These are phyloP conservation scores for Cryoendolithus antarcticus DNA, from an alignment of 2,329 filamentous ascomycete species.

Conservation along the genomic window DNA sequence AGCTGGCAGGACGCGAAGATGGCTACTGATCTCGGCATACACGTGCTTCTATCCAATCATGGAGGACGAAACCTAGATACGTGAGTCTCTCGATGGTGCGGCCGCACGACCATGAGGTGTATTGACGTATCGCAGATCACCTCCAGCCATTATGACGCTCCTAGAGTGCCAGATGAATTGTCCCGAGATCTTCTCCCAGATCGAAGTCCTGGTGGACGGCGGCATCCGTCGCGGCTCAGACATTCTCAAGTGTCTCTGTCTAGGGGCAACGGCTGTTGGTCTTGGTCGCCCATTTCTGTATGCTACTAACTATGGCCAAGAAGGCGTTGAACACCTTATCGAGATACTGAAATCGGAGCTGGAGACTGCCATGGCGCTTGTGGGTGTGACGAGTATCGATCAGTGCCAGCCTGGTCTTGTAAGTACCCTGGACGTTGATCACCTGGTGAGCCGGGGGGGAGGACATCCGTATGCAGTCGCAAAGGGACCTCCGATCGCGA, in stretches of 20 bases:
- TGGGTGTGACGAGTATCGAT: constrained; percentile 46
- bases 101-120: too few species aligned
- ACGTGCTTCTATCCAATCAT: constrained; percentile 42
- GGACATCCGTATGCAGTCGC: too few species aligned
- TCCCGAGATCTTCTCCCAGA: constrained; percentile 42
- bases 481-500: too few species aligned
- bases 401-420: constrained; percentile 48
- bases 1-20: constrained; percentile 29
- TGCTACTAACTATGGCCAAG: constrained; percentile 47
- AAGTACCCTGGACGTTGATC: constrained; percentile 24
- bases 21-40: constrained; percentile 31
- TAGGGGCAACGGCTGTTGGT: constrained; percentile 51
- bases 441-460: too few species aligned
- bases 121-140: constrained; percentile 17
- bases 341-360: constrained; percentile 42
- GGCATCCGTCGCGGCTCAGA: constrained; percentile 54
- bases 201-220: constrained; percentile 50
- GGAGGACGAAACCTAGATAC: constrained; percentile 40
- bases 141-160: constrained; percentile 45
- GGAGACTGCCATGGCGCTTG: constrained; percentile 51
- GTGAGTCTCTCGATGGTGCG: neutral
- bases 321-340: constrained; percentile 36
- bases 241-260: constrained; percentile 53
- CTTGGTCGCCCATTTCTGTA: constrained; percentile 51
- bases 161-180: constrained; percentile 49